phyloP scores from a whole-genome alignment of 208 protist species.

The Acanthamoeba lenticulata region DNA sequence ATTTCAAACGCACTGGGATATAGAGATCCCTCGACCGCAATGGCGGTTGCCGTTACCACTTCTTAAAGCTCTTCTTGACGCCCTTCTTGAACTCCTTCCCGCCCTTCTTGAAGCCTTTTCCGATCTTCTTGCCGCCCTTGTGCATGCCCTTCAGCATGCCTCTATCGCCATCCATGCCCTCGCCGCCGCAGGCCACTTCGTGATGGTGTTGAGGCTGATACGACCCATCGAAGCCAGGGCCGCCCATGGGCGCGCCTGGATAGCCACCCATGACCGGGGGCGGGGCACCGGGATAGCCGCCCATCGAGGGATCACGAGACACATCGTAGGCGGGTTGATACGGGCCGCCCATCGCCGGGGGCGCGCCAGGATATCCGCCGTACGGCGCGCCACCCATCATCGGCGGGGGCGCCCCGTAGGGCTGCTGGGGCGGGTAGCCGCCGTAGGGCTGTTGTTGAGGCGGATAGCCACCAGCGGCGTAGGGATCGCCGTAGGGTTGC shows the following conservation, averaged over 20 bases:
- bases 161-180: neutral
- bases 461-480: neutral
- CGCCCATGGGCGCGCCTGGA: neutral
- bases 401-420: neutral
- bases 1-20: too few species aligned
- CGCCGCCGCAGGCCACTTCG: neutral
- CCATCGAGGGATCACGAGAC: neutral
- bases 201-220: conserved; percentile 11
- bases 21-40: too few species aligned
- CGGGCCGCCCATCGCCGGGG: neutral
- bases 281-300: neutral
- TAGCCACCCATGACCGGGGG: neutral
- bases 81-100: neutral
- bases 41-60: too few species aligned
- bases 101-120: conserved; percentile 18
- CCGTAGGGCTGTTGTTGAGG: neutral
- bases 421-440: neutral
- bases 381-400: neutral
- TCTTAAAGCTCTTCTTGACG: neutral
- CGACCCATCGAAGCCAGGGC: neutral
- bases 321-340: neutral
- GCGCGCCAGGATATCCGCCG: neutral
- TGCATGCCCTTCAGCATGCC: neutral
- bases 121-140: conserved; percentile 24
- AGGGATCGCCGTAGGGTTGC: neutral